Base-by-base conservation (phyloP, 1,139 yeast species). In the Geotrichum aggregatum region DNA sequence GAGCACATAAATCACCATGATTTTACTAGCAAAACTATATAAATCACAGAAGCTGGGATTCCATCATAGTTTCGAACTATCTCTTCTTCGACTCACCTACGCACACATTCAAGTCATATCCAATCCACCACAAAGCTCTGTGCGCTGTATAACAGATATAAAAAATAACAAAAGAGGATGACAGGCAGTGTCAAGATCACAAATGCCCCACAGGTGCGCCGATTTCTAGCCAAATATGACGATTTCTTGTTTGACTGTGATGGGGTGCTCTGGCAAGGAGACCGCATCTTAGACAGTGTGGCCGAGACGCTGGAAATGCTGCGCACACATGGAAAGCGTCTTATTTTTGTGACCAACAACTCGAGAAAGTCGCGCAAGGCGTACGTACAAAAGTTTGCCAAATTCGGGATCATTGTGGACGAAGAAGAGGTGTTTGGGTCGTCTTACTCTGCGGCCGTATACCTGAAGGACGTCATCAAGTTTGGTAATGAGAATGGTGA, bases 201-300 rank as follows among this genome's bases (percentile, higher is more conserved):
- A 16, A 65, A 71, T 14, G 72, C 71, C 54, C 74, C 72, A 43
- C 76, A 75, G 35, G 84, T 80, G 2, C 72, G 75, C 46, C 63
- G 69, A n/a, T 71, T 91, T 49, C 68, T 91, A 11, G 76, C 75
- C 56, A 68, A 75, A 46, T 85, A 83, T 66, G 96, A 88, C 64
- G 85, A 85, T 55, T 89, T 89, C 62, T 71, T 91, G 55, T 91
- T 91, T 66, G 98, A 91, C 64, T 91, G 98, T 69, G 98, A 91
- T 66, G 98, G 77, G 50, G 98, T 91, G 6, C 74, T 91, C 49
- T 91, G 98, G 98, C 73, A 84, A 39, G 97, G 95, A 14, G 79
- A 79, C 50, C 79, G 77, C 47, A 68, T 84, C 33, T 77, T 91
- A 47, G 96, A 96, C 2, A 77, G 82, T 16, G 84, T 86, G 11